Base-by-base conservation (phyloP, 1,139 yeast species). In the Yamadazyma membranifaciens region DNA sequence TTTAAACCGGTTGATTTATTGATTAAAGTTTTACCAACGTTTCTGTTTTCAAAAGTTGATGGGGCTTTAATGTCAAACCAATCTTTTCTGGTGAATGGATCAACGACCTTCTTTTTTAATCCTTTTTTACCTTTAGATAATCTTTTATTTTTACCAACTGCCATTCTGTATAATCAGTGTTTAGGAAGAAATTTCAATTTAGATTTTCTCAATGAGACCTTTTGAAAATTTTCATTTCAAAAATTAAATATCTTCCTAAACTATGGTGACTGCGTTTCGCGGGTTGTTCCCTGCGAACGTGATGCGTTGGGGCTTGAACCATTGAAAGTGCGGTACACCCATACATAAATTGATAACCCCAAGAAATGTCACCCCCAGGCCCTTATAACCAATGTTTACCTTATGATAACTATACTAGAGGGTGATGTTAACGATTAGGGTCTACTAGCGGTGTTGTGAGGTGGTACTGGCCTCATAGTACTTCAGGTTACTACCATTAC, bases 91-190 rank as follows among this genome's bases (percentile, higher is more conserved):
- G 75, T 66, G 72, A 72, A 72, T 48, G 69, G 77, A 67, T 72
- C 77, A 44, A 70, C 75, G 51, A 67, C 73, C 73, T 68, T 72
- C 73, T 71, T 72, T 68, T 70, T 71, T 61, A 71, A 66, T 40
- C 77, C 77, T 58, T 72, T 72, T 66, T 71, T 72, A 52, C 77
- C 77, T 65, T 70, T 71, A 60, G 77, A 71, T 57, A 72, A 68
- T 71, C 77, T 72, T 69, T 72, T 72, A 63, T 72, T 72, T 60
- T 72, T 72, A 56, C 78, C 78, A 56, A 72, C 78, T 65, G 77
- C 78, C 78, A 72, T 72, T 25, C 9, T 27, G 24, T 20, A 20
- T 20, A 20, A 20, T 20, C 24, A 20, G 24, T 20, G 24, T 20
- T 20, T 20, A 7, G 5, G 24, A 20, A 20, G 24, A 20, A 20